phyloP scores from a whole-genome alignment of 2,329 filamentous ascomycete genomes.

The Sclerotinia minor region DNA sequence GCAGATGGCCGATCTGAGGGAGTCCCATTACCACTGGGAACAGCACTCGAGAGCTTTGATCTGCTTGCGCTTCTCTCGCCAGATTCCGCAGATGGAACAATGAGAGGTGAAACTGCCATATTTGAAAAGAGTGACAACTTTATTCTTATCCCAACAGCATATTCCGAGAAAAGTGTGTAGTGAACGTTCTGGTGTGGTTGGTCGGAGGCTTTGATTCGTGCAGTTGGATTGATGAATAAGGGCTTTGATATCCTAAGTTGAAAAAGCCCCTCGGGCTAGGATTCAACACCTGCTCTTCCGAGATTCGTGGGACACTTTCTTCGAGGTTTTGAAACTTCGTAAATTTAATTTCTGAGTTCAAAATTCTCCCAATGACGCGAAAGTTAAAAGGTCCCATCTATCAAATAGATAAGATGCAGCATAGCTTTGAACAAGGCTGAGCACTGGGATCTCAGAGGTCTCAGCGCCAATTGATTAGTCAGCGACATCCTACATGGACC shows the following conservation, averaged over 20 bases:
- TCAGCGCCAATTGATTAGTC: constrained; percentile 6
- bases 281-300: neutral
- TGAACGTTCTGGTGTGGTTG: neutral
- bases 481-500: neutral
- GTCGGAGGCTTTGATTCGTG: neutral
- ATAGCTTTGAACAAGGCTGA: constrained; percentile 8
- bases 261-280: neutral
- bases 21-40: constrained; percentile 27
- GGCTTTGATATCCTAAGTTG: neutral
- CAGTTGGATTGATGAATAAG: constrained; percentile 2
- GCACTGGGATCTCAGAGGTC: neutral
- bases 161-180: neutral
- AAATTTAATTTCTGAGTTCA: neutral
- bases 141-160: constrained; percentile 5
- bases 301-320: neutral
- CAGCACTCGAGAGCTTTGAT: constrained; percentile 25
- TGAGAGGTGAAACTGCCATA: constrained; percentile 32
- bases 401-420: neutral
- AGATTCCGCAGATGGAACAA: constrained; percentile 23
- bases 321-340: neutral
- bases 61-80: constrained; percentile 22
- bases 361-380: neutral
- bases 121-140: neutral
- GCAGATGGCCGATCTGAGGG: constrained; percentile 27
- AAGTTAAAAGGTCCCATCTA: neutral